A percentile compares a stretch with the other conserved stretches of the same genome.
Evolutionary conservation across 2,329 filamentous ascomycete species (phyloP).

Genomic region (Fusarium sp.): DNA sequence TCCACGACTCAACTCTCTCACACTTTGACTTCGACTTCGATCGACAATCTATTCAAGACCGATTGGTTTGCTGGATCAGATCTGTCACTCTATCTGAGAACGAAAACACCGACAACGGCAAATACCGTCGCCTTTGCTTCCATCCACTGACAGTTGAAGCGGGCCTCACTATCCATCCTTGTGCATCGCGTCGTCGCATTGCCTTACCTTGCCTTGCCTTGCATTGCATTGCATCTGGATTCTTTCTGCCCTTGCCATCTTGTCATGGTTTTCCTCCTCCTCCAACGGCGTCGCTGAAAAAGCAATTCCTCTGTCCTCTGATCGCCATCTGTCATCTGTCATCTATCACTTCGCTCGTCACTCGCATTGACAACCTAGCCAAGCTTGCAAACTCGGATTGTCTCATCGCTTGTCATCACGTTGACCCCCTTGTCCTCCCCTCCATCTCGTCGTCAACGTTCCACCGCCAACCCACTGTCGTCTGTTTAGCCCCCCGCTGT

Average conservation of each 20-base stretch:
- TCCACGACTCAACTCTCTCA: slow-evolving; percentile 9
- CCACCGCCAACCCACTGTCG: slow-evolving; percentile 42
- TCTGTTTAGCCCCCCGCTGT: slow-evolving; percentile 41
- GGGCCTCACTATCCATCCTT: slow-evolving; percentile 25
- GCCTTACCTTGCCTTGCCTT: not conserved
- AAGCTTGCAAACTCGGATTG: slow-evolving; percentile 31
- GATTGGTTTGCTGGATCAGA: not conserved
- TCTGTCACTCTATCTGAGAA: not conserved
- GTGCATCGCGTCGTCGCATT: slow-evolving; percentile 18
- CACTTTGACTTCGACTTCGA: not conserved
- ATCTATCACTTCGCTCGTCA: slow-evolving; percentile 2
- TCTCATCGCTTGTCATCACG: slow-evolving; percentile 37
- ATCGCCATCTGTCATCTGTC: slow-evolving; percentile 3
- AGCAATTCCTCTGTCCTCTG: slow-evolving; percentile 20
- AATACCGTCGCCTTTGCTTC: slow-evolving; percentile 1
- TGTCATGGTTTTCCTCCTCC: slow-evolving; percentile 9
- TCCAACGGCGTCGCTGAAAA: slow-evolving; percentile 13
- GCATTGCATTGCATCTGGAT: slow-evolving; percentile 5
- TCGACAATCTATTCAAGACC: not conserved
- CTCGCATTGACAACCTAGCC: slow-evolving; percentile 3
- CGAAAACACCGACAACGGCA: not conserved
- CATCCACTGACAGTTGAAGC: slow-evolving; percentile 35
- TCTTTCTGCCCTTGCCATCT: not conserved
- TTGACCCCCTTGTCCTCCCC: slow-evolving; percentile 42
- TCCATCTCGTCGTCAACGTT: slow-evolving; percentile 39